Conservation (phyloP, 306 rosid genomes). For the Oemleria cerasiformis region DNA sequence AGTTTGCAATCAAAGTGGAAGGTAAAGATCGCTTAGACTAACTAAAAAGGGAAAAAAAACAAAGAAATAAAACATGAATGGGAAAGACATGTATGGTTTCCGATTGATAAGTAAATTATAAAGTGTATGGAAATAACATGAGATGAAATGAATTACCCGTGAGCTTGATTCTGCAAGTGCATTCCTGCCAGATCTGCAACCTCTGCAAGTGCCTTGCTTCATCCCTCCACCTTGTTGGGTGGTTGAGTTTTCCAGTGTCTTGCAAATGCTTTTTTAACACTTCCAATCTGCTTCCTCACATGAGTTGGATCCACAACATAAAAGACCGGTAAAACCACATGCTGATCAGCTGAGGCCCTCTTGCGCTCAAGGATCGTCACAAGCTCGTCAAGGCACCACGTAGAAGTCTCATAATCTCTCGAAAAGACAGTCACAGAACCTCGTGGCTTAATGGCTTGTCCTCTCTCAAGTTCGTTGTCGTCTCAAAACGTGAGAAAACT, state of each 20-base stretch:
- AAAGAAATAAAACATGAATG: too few relatives aligned
- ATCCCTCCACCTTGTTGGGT: not conserved
- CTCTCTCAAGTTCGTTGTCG: not conserved
- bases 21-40: too few relatives aligned
- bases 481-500: not conserved
- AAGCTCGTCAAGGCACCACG: not conserved
- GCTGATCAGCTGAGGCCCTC: not conserved
- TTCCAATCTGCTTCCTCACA: not conserved
- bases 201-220: not conserved
- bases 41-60: not conserved
- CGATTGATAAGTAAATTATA: too few relatives aligned
- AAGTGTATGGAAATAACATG: not conserved
- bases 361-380: not conserved
- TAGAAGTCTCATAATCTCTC: not conserved
- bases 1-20: not conserved
- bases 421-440: not conserved
- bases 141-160: not conserved
- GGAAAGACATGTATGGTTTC: too few relatives aligned
- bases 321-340: not conserved
- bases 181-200: not conserved
- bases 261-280: not conserved
- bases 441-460: not conserved
- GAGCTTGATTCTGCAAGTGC: not conserved
- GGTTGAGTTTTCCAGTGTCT: not conserved
- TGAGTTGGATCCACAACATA: not conserved